These are phyloP conservation scores for Podospora bellae-mahoneyi DNA, from an alignment of 495 filamentous ascomycete genomes.

Conservation along the genomic window DNA sequence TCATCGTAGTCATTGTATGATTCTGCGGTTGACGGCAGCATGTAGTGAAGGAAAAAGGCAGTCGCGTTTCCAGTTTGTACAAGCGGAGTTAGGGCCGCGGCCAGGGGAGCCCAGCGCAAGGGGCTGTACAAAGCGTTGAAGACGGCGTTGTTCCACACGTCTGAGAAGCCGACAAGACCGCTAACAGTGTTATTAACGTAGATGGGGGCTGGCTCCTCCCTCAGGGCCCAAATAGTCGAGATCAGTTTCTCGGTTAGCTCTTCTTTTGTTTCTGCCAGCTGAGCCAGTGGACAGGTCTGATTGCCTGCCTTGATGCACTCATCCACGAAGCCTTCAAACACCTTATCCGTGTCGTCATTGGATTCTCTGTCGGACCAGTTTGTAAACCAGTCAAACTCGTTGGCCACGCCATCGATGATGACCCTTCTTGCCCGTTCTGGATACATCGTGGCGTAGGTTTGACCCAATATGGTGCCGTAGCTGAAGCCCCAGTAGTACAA, in stretches of 20 bases:
- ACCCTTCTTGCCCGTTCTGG: conserved; percentile 40
- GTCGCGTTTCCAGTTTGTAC: conserved; percentile 42
- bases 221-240: conserved; percentile 25
- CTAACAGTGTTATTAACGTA: conserved; percentile 42
- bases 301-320: conserved; percentile 43
- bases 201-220: conserved; percentile 36
- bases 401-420: conserved; percentile 44
- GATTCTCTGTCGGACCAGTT: conserved; percentile 26
- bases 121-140: conserved; percentile 40
- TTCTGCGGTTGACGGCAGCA: background rate
- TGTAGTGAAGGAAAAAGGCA: conserved; percentile 38
- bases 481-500: conserved; percentile 63
- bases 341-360: conserved; percentile 36
- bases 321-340: conserved; percentile 42
- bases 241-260: conserved; percentile 31
- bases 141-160: conserved; percentile 36
- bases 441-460: conserved; percentile 49
- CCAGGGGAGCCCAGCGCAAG: conserved; percentile 34
- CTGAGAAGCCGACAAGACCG: conserved; percentile 38
- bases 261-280: conserved; percentile 30
- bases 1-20: background rate
- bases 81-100: conserved; percentile 34
- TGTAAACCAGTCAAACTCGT: conserved; percentile 42
- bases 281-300: conserved; percentile 34
- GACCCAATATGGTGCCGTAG: conserved; percentile 61